Evolutionary conservation across 208 protist genomes (phyloP).

Genomic region (Leptomonas seymouri): DNA sequence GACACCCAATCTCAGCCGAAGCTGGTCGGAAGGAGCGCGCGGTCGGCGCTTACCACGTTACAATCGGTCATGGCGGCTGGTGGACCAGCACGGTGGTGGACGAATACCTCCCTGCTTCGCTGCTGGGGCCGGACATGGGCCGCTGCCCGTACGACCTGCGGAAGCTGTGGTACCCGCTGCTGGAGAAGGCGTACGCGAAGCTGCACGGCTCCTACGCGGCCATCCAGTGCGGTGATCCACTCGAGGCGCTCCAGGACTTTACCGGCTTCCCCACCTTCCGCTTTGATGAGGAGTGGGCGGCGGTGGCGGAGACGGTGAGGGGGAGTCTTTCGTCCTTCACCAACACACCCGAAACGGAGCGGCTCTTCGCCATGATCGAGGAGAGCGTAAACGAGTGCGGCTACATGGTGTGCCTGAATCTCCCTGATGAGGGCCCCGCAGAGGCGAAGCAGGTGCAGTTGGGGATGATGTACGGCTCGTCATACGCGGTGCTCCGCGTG

Average conservation of each 20-base stretch:
- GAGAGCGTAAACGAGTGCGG: conserved; percentile 20
- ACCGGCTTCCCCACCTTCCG: conserved; percentile 50
- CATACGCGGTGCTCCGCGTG: conserved; percentile 42
- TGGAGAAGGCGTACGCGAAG: conserved; percentile 92
- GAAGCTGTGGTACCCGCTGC: conserved; percentile 74
- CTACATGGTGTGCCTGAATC: conserved; percentile 45
- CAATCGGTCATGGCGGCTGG: conserved; percentile 52
- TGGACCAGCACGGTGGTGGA: conserved; percentile 56
- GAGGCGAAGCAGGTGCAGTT: conserved; percentile 12
- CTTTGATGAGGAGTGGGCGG: conserved; percentile 57
- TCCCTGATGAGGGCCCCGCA: conserved; percentile 39
- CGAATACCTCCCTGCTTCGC: conserved; percentile 56
- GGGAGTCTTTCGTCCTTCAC: not conserved
- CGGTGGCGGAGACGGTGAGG: conserved; percentile 2
- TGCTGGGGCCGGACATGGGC: conserved; percentile 35
- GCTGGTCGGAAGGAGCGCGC: conserved; percentile 20
- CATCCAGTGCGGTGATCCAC: conserved; percentile 57
- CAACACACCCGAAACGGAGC: conserved; percentile 24
- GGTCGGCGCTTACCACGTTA: conserved; percentile 45
- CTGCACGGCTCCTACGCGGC: conserved; percentile 71
- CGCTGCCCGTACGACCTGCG: conserved; percentile 44
- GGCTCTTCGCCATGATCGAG: conserved; percentile 27
- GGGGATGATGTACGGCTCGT: conserved; percentile 46
- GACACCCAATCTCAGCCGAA: conserved; percentile 28
- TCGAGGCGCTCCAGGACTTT: conserved; percentile 66